These are phyloP conservation scores for Asterochloris erici DNA, from an alignment of 139 green algal species.

Conservation along the genomic window DNA sequence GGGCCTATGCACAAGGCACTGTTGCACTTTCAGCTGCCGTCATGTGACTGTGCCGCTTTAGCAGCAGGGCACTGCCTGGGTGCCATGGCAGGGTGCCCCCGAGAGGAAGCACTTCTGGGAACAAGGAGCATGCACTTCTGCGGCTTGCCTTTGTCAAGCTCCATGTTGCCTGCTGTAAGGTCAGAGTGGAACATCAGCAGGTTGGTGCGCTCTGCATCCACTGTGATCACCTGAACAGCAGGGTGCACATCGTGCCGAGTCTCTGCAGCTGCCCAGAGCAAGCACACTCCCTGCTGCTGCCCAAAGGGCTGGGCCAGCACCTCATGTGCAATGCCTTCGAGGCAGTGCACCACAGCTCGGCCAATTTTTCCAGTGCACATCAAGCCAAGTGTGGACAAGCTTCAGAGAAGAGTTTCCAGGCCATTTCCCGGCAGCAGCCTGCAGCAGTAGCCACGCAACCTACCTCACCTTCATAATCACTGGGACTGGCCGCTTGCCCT, in stretches of 20 bases:
- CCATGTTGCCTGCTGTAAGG: neutral
- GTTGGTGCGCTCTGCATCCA: neutral
- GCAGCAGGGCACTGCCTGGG: too few species aligned
- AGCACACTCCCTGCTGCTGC: neutral
- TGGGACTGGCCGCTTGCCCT: neutral
- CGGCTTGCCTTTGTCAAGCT: slow-evolving; percentile 11
- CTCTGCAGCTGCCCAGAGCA: neutral
- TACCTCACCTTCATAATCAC: slow-evolving; percentile 9
- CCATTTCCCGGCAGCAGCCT: neutral
- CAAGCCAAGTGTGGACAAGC: neutral
- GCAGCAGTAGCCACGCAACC: neutral
- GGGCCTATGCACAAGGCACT: too few species aligned
- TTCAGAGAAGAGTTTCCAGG: neutral
- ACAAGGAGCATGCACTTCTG: neutral
- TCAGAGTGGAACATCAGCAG: slow-evolving; percentile 17
- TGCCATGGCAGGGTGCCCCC: too few species aligned
- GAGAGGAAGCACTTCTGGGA: too few species aligned
- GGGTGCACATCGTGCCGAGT: too few species aligned
- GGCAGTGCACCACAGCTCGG: neutral
- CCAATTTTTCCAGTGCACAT: neutral
- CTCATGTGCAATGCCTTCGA: too few species aligned
- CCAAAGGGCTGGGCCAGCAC: neutral
- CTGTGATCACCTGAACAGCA: neutral
- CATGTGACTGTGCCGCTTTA: too few species aligned
- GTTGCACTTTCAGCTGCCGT: too few species aligned